A percentile compares a stretch with the other conserved stretches of the same genome.
Evolutionary conservation across 768 basidiomycete species (phyloP).

Genomic region (Xerocomus brunneocitrinus): DNA sequence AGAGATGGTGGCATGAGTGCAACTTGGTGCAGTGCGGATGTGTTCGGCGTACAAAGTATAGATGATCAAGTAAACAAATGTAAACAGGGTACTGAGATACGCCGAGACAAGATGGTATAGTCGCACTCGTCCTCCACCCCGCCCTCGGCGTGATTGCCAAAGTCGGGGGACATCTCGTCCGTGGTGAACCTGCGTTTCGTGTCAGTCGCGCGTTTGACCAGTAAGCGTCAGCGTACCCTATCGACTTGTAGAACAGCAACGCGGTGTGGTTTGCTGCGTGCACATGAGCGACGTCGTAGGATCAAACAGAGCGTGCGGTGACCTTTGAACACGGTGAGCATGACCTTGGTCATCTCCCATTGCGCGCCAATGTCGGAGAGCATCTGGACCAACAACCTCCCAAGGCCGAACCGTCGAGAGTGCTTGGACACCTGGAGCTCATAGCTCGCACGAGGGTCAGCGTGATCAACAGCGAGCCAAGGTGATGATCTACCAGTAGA

Average conservation of each 20-base stretch:
- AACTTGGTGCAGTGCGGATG: neutral
- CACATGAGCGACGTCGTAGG: conserved; percentile 6
- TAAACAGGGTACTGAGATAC: conserved; percentile 21
- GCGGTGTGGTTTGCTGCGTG: conserved; percentile 43
- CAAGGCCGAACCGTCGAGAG: conserved; percentile 52
- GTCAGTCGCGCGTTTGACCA: conserved; percentile 4
- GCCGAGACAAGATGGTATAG: conserved; percentile 37
- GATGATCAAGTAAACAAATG: conserved; percentile 16
- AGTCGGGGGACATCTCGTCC: conserved; percentile 52
- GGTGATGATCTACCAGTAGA: conserved; percentile 61
- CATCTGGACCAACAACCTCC: conserved; percentile 46
- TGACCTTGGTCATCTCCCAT: conserved; percentile 63
- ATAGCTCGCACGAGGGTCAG: conserved; percentile 46
- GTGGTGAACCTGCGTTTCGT: conserved; percentile 42
- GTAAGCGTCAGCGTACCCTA: conserved; percentile 42
- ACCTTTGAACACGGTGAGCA: conserved; percentile 78
- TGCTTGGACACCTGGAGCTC: conserved; percentile 60
- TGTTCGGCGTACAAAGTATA: conserved; percentile 1
- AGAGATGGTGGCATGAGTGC: conserved; percentile 44
- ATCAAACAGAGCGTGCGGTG: conserved; percentile 2
- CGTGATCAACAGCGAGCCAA: neutral
- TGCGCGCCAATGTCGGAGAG: conserved; percentile 46
- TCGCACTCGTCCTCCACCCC: conserved; percentile 31
- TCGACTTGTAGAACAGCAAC: conserved; percentile 46
- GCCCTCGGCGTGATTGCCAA: conserved; percentile 12